Base-by-base conservation (phyloP, 805 yeast genomes). In the Brettanomyces sp. region DNA sequence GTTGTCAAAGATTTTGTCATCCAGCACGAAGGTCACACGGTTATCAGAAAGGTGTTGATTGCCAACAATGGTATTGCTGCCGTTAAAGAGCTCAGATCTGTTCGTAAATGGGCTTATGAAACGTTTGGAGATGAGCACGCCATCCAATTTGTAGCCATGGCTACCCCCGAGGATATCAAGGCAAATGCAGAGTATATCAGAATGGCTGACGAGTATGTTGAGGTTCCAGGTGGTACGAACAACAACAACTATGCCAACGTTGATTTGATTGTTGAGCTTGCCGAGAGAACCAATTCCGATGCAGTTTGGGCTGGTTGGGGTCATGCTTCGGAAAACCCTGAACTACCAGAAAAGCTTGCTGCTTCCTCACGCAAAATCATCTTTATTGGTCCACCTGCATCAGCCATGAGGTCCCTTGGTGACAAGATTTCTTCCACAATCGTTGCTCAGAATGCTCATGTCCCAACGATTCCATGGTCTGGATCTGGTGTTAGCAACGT, bases 221-320 rank as follows among this genome's bases (percentile, higher is more conserved):
- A 90, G 63, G 99, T 93, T 42, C 98, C 99, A 47, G 99, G 99
- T 61, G 99, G 99, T 47, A 93, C 99, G 46, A 95, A 95, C 70
- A 93, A 93, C 73, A 95, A 93, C 68, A 93, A 93, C 68, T 90
- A 90, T 64, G 99, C 99, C 57, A 93, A 93, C 62, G 99, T 93
- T 51, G 99, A 93, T 55, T 74, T 93, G 51, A 93, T 93, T 65
- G 97, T 93, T 42, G 99, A 93, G 59, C 73, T 93, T 42, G 99
- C 99, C 35, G 99, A 93, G 70, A 84, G 97, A 71, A 84, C 95
- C 39, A 79, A 87, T 54, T 97, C 86, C 47, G 95, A 93, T 64
- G 99, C 99, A 24, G 99, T 93, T 48, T 93, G 99, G 99, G 99
- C 99, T 34, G 99, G 99, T 59, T 93, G 99, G 99, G 99, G 99